Conservation (phyloP, 164 flowering plant genomes). For the Tetracentron sinense region DNA sequence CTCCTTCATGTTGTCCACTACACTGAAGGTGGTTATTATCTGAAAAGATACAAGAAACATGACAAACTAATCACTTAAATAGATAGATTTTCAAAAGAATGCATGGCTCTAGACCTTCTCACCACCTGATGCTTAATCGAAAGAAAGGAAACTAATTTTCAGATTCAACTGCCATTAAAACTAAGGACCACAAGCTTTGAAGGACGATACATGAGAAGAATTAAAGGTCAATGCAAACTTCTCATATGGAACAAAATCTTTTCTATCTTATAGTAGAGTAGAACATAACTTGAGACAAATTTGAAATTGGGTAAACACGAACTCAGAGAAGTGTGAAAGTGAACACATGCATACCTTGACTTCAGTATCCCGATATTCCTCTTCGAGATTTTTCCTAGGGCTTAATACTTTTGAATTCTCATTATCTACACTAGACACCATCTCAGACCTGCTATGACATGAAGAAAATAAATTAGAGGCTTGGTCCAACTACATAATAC, state of each 20-base stretch:
- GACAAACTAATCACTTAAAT: not conserved
- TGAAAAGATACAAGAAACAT: conserved; percentile 27
- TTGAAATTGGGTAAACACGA: not conserved
- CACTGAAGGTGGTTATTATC: conserved; percentile 89
- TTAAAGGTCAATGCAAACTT: not conserved
- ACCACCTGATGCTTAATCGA: not conserved
- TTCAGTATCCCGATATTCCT: conserved; percentile 77
- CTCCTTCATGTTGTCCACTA: conserved; percentile 90
- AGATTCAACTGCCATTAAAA: not conserved
- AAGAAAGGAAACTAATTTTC: too few species aligned
- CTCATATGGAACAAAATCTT: not conserved
- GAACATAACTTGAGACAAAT: not conserved
- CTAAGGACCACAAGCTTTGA: not conserved
- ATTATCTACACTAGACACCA: conserved; percentile 25
- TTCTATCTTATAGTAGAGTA: not conserved
- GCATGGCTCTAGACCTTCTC: not conserved
- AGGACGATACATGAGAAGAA: not conserved
- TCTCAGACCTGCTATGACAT: conserved; percentile 39
- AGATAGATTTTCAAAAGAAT: not conserved
- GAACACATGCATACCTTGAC: conserved; percentile 50
- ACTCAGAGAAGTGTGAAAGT: not conserved
- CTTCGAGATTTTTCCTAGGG: conserved; percentile 71
- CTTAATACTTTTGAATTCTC: conserved; percentile 38
- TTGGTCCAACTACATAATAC: not conserved
- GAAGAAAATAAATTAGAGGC: not conserved